phyloP scores from a whole-genome alignment of 73 alveolate genomes.

The Tetrahymena malaccensis region DNA sequence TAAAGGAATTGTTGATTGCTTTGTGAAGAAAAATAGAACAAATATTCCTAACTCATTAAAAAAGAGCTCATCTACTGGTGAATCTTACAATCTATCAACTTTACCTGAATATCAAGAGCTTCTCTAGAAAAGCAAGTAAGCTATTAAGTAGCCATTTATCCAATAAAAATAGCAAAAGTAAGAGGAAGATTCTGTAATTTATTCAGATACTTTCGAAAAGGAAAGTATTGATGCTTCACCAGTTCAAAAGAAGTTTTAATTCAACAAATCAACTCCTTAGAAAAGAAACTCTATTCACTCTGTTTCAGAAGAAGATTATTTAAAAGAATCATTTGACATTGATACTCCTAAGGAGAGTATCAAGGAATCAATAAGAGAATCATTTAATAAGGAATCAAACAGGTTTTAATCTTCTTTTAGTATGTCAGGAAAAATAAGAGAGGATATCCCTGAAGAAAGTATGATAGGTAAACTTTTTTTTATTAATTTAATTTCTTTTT shows the following conservation, averaged over 20 bases:
- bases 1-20: neutral
- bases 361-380: neutral
- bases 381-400: neutral
- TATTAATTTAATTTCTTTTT: neutral
- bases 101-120: neutral
- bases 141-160: neutral
- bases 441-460: neutral
- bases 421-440: neutral
- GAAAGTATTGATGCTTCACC: neutral
- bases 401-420: neutral
- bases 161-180: neutral
- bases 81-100: neutral
- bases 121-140: neutral
- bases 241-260: neutral
- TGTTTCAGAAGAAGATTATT: neutral
- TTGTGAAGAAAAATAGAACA: neutral
- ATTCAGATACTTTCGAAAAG: neutral
- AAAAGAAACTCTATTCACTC: neutral
- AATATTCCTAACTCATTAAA: neutral
- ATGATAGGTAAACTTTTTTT: neutral
- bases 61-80: neutral
- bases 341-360: neutral
- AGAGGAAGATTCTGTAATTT: neutral
- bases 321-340: neutral
- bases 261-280: neutral